A percentile compares a stretch with the other conserved stretches of the same genome.
These are phyloP conservation scores for bread wheat (Triticum aestivum) DNA, from an alignment of 176 grass and related monocot species.

Conservation along the genomic window DNA sequence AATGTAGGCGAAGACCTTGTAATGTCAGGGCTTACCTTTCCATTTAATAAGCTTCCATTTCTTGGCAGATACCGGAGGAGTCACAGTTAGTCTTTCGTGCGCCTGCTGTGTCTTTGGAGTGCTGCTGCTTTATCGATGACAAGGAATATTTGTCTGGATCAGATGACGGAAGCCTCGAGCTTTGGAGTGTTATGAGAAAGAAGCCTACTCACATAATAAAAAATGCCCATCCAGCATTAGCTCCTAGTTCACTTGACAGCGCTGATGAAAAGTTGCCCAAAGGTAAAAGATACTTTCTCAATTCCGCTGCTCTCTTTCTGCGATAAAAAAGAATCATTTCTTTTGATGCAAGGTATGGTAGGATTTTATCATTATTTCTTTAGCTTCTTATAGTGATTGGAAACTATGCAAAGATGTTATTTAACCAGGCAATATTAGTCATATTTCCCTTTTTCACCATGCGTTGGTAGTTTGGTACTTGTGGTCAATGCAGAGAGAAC, in stretches of 20 bases:
- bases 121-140: slow-evolving; percentile 71
- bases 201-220: slow-evolving; percentile 69
- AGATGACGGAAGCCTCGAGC: slow-evolving; percentile 67
- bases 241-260: slow-evolving; percentile 25
- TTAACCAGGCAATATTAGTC: neutral
- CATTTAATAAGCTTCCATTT: slow-evolving; percentile 13
- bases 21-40: neutral
- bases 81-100: slow-evolving; percentile 67
- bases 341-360: neutral
- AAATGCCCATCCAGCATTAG: slow-evolving; percentile 60
- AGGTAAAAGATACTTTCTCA: slow-evolving; percentile 10
- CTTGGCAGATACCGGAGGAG: slow-evolving; percentile 58
- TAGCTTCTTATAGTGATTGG: neutral
- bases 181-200: slow-evolving; percentile 66
- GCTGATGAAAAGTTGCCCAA: slow-evolving; percentile 16
- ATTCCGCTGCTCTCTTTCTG: neutral
- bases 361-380: neutral
- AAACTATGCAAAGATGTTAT: neutral
- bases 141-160: slow-evolving; percentile 75
- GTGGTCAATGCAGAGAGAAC: neutral
- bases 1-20: neutral
- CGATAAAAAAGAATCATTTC: neutral
- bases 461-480: slow-evolving; percentile 1
- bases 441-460: neutral
- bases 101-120: slow-evolving; percentile 64